Conservation (phyloP, 2,329 filamentous ascomycete genomes). For the Monilinia fructicola region DNA sequence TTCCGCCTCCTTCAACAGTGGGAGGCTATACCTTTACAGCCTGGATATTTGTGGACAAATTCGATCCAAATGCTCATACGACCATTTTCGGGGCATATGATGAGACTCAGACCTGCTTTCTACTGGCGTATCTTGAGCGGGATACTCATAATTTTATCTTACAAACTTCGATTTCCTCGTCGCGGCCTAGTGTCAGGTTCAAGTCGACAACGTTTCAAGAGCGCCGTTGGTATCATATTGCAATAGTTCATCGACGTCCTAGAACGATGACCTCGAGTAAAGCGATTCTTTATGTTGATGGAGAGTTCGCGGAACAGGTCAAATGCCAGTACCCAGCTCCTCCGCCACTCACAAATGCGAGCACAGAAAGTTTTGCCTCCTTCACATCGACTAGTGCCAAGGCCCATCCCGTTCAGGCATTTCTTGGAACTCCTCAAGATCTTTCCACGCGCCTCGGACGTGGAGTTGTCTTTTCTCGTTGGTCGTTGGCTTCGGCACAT, state of each 20-base stretch:
- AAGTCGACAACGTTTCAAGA: slow-evolving; percentile 76
- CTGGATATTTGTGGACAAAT: slow-evolving; percentile 86
- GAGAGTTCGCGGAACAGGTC: slow-evolving; percentile 89
- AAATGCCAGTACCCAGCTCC: slow-evolving; percentile 83
- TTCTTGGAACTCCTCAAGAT: slow-evolving; percentile 88
- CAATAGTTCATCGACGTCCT: slow-evolving; percentile 77
- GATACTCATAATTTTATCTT: slow-evolving; percentile 93
- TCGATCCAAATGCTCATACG: slow-evolving; percentile 82
- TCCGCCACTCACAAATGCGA: slow-evolving; percentile 63
- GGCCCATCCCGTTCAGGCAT: slow-evolving; percentile 77
- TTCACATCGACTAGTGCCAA: slow-evolving; percentile 61
- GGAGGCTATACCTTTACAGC: slow-evolving; percentile 85
- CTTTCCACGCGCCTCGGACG: slow-evolving; percentile 74
- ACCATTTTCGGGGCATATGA: slow-evolving; percentile 97
- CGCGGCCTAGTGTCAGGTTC: slow-evolving; percentile 88
- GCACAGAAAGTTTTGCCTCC: slow-evolving; percentile 68
- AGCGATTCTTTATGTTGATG: slow-evolving; percentile 86
- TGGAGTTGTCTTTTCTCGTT: slow-evolving; percentile 72
- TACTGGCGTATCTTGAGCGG: slow-evolving; percentile 90
- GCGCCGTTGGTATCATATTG: slow-evolving; percentile 88
- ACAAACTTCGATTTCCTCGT: slow-evolving; percentile 87
- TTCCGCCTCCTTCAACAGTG: slow-evolving; percentile 74
- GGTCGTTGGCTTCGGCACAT: slow-evolving; percentile 88
- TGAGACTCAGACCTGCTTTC: slow-evolving; percentile 84
- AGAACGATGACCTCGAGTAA: slow-evolving; percentile 75